These are phyloP conservation scores for Rubus idaeus DNA, from an alignment of 306 rosid species.

Conservation along the genomic window DNA sequence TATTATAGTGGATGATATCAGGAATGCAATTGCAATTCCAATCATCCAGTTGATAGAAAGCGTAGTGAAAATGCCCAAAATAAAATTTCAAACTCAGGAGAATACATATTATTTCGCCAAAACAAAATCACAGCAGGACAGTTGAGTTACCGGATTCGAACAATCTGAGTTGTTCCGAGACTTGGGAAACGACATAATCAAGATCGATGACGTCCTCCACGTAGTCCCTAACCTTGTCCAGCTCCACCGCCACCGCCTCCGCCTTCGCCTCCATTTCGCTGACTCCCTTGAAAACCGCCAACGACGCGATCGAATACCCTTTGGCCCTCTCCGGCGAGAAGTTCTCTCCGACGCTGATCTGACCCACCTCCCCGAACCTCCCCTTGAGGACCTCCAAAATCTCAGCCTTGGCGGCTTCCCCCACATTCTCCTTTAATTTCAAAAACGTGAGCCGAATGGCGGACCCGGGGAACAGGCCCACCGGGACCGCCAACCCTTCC, in stretches of 20 bases:
- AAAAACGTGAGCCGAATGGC: slow-evolving; percentile 57
- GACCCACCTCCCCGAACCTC: slow-evolving; percentile 44
- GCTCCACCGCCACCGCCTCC: slow-evolving; percentile 39
- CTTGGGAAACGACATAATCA: slow-evolving; percentile 65
- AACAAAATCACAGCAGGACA: background rate
- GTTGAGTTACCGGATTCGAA: background rate
- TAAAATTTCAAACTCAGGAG: too few species aligned
- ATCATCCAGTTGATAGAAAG: too few species aligned
- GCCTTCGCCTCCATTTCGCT: slow-evolving; percentile 47
- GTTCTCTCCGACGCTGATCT: slow-evolving; percentile 65
- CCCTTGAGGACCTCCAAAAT: slow-evolving; percentile 56
- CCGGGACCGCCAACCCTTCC: slow-evolving; percentile 19
- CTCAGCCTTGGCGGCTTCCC: slow-evolving; percentile 31
- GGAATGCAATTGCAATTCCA: too few species aligned
- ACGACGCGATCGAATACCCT: slow-evolving; percentile 77
- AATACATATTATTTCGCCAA: too few species aligned
- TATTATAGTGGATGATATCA: too few species aligned
- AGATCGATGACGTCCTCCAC: slow-evolving; percentile 61
- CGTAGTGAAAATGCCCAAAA: too few species aligned
- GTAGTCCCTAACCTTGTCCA: slow-evolving; percentile 69
- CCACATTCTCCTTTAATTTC: slow-evolving; percentile 64
- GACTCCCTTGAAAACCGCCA: slow-evolving; percentile 50
- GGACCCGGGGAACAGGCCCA: slow-evolving; percentile 46
- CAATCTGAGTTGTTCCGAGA: slow-evolving; percentile 38
- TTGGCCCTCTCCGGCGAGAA: slow-evolving; percentile 90